Percentiles rank a stretch among this genome's conserved stretches.
Conservation (phyloP, 352 stramenopile species). For the Phytophthora parvispora region DNA sequence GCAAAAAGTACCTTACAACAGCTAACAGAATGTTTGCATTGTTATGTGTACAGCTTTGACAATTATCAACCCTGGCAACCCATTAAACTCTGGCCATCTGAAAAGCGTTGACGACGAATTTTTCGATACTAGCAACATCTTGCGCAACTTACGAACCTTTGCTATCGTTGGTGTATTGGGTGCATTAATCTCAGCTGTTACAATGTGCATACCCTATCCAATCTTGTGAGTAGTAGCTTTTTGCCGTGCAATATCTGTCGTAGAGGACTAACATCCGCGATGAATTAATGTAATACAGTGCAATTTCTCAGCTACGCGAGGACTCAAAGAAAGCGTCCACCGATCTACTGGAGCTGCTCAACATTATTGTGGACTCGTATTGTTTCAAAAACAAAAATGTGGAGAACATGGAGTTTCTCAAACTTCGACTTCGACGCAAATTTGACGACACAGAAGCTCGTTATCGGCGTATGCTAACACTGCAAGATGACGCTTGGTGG, state of each 20-base stretch:
- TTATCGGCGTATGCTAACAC: constrained; percentile 54
- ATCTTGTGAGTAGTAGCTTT: constrained; percentile 56
- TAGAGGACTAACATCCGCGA: constrained; percentile 52
- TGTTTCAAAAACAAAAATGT: constrained; percentile 89
- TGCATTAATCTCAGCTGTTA: constrained; percentile 56
- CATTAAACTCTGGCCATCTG: constrained; percentile 40
- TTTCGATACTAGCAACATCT: constrained; percentile 52
- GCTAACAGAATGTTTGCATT: neutral
- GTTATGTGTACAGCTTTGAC: constrained; percentile 49
- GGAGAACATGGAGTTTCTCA: constrained; percentile 80
- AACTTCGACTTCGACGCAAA: constrained; percentile 69
- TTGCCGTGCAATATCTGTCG: too few relatives aligned
- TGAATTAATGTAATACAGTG: constrained; percentile 30
- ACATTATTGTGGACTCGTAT: constrained; percentile 85
- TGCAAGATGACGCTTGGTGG: constrained; percentile 83
- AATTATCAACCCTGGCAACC: constrained; percentile 67
- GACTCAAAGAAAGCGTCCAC: constrained; percentile 50
- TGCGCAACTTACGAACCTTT: constrained; percentile 64
- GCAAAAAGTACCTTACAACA: neutral
- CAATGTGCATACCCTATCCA: constrained; percentile 70
- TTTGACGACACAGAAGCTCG: constrained; percentile 62
- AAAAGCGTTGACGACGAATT: constrained; percentile 47
- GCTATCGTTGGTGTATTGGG: constrained; percentile 63
- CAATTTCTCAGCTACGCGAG: constrained; percentile 52
- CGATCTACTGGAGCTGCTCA: constrained; percentile 70